Evolutionary conservation across 164 flowering plant genomes (phyloP), one percentile per base, ranked within the genome.

Genomic region (Euptelea pleiosperma): DNA sequence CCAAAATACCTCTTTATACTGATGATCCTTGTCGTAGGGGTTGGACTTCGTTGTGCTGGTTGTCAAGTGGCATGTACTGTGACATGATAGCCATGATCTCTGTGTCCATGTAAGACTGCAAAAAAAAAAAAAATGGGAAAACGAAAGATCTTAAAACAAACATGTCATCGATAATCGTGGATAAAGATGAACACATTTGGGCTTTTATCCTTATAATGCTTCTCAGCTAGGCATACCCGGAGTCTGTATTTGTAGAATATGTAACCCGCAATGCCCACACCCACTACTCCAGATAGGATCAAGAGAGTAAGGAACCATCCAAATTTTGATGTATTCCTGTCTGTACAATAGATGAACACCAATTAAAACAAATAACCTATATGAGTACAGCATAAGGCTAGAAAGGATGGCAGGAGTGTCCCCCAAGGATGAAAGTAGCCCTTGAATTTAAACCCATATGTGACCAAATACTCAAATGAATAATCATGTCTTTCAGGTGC

Each of bases 11-110:
- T 31, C 59, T 60, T 75, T 67, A 85, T 12, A 74, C 82, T 14
- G 69, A 55, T 42, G 75, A 61, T 52, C 73, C 70, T n/a, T 67
- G 81, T 24, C 75, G 76, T 5, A 84, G 69, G 6, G 91, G 85
- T 57, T 86, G 77, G 2, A 62, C 70, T 37, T 77, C 89, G 6
- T 52, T 69, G 1, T 81, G 73, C 6, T 82, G 78, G 69, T 66
- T 82, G 70, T 91, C 98, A 4, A 91, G 81, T 0, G 96, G 96
- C 98, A 91, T 91, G 77, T 91, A 86, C 59, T 91, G 98, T 8
- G 98, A 82, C 98, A 91, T 91, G 57, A 91, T 91, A 8, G 98
- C 85, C 96, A 88, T 86, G 57, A 91, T 83, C 78, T 91, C 98
- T 1, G 96, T 78, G 72, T 91, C 96, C 98, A 91, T 91, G 75